Conservation (phyloP, 2,329 filamentous ascomycete genomes). For the Aspergillus floridensis region DNA sequence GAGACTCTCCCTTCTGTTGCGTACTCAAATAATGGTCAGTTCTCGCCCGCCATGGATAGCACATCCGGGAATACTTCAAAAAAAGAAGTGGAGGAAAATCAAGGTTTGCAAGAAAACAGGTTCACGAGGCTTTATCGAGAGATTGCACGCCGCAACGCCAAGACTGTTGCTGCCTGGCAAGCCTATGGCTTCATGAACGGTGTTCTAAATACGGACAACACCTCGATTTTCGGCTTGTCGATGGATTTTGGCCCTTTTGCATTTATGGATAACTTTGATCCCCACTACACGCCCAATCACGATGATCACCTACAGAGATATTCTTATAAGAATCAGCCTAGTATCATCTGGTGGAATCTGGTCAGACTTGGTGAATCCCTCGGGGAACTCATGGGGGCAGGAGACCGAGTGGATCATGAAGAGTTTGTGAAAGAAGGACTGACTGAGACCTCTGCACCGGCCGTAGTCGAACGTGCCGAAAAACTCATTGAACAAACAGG, state of each 20-base stretch:
- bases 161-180: constrained; percentile 90
- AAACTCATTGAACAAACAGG: constrained; percentile 74
- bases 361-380: constrained; percentile 85
- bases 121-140: constrained; percentile 86
- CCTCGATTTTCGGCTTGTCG: constrained; percentile 80
- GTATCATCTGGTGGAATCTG: constrained; percentile 98
- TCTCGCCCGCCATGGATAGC: constrained; percentile 38
- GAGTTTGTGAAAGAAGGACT: constrained; percentile 73
- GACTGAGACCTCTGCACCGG: constrained; percentile 62
- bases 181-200: constrained; percentile 99
- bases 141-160: constrained; percentile 79
- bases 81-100: constrained; percentile 63
- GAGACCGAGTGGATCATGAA: constrained; percentile 66
- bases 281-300: constrained; percentile 91
- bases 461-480: constrained; percentile 77
- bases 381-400: constrained; percentile 82
- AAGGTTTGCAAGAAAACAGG: constrained; percentile 73
- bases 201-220: constrained; percentile 97
- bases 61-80: constrained; percentile 55
- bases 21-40: constrained; percentile 41
- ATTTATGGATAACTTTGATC: constrained; percentile 96
- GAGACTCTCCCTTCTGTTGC: constrained; percentile 68
- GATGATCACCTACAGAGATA: constrained; percentile 87
- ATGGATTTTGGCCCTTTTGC: constrained; percentile 97
- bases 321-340: constrained; percentile 89